Conservation (phyloP, 805 yeast genomes). For the Naumovozyma castellii region DNA sequence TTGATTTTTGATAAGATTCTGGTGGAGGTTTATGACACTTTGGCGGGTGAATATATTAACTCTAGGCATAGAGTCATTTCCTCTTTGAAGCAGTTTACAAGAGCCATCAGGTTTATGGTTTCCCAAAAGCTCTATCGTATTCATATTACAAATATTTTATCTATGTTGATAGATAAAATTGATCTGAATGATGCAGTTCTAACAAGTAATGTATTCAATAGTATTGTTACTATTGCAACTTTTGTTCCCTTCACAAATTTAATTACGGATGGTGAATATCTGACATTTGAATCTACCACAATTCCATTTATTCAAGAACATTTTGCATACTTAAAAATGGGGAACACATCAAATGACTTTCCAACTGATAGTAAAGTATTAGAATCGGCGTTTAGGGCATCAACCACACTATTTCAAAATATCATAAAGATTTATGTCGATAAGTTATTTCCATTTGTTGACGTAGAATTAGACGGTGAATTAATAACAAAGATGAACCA, state of each 20-base stretch:
- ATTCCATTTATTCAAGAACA: conserved; percentile 58
- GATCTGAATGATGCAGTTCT: conserved; percentile 80
- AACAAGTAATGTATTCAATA: conserved; percentile 56
- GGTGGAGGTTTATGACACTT: conserved; percentile 68
- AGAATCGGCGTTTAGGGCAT: conserved; percentile 52
- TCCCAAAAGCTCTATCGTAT: conserved; percentile 54
- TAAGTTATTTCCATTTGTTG: conserved; percentile 54
- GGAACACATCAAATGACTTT: conserved; percentile 25
- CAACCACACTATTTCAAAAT: conserved; percentile 60
- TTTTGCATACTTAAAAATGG: conserved; percentile 38
- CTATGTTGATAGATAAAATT: conserved; percentile 66
- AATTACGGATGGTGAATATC: conserved; percentile 31
- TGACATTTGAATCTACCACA: conserved; percentile 33
- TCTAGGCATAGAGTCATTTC: conserved; percentile 73
- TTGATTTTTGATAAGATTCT: conserved; percentile 44
- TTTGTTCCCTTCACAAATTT: conserved; percentile 65
- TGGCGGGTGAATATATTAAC: conserved; percentile 51
- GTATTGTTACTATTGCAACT: conserved; percentile 60
- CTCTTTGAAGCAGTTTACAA: conserved; percentile 59
- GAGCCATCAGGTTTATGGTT: conserved; percentile 59
- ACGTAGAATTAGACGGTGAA: conserved; percentile 36
- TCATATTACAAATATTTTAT: conserved; percentile 67
- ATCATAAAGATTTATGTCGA: conserved; percentile 48
- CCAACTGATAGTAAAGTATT: conserved; percentile 38
- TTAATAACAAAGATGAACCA: conserved; percentile 34